These are phyloP conservation scores for Boletus mariae DNA, from an alignment of 1,284 basidiomycete species.

Conservation along the genomic window DNA sequence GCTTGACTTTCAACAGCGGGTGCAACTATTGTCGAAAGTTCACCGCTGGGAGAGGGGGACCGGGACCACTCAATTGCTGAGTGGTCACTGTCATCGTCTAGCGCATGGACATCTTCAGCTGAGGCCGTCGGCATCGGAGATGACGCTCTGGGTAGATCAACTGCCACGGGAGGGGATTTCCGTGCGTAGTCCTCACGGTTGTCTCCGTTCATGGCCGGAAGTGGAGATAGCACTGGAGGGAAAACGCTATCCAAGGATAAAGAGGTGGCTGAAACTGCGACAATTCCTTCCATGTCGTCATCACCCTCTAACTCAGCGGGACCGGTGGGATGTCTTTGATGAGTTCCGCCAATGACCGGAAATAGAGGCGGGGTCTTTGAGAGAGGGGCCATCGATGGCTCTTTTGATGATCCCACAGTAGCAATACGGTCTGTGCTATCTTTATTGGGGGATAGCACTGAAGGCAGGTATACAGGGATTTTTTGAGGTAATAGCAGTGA, in stretches of 20 bases:
- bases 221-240: conserved; percentile 14
- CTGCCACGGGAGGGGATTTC: conserved; percentile 5
- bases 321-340: conserved; percentile 2
- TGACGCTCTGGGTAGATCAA: conserved; percentile 6
- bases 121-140: conserved; percentile 11
- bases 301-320: conserved; percentile 21
- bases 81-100: conserved; percentile 26
- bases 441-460: neutral
- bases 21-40: neutral
- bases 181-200: conserved; percentile 8
- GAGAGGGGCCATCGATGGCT: conserved; percentile 1
- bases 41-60: conserved; percentile 29
- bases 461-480: neutral
- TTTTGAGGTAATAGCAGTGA: conserved; percentile 27
- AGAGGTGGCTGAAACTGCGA: conserved; percentile 2
- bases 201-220: conserved; percentile 13
- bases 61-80: conserved; percentile 47
- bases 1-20: conserved; percentile 3
- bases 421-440: neutral
- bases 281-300: conserved; percentile 31
- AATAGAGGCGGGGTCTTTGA: neutral
- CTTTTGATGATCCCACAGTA: conserved; percentile 4
- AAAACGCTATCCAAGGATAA: neutral
- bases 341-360: conserved; percentile 1
- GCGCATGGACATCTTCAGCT: conserved; percentile 20